Conservation (phyloP, 2,329 filamentous ascomycete species). For the Didymella pinodella region DNA sequence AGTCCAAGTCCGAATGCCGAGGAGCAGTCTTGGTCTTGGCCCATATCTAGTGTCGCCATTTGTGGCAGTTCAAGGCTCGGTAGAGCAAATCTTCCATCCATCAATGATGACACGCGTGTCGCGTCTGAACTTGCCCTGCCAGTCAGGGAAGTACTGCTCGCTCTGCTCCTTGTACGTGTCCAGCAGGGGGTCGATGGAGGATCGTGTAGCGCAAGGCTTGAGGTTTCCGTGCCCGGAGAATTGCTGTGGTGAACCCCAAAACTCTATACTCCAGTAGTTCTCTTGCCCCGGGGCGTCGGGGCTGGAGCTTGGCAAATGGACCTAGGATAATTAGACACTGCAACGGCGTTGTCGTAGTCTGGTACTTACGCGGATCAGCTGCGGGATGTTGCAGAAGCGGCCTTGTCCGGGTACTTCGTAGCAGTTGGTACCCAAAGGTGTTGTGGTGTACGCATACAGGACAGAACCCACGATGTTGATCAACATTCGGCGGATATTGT, state of each 20-base stretch:
- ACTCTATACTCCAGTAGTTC: not conserved
- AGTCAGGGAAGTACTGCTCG: conserved; percentile 1
- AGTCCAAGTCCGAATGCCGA: too few species aligned
- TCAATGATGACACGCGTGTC: conserved; percentile 8
- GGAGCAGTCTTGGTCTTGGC: too few species aligned
- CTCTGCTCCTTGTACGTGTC: not conserved
- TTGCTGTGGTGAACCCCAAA: not conserved
- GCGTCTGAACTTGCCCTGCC: not conserved
- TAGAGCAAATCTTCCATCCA: not conserved
- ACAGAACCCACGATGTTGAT: not conserved
- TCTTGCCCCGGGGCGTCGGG: not conserved
- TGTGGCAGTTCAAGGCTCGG: not conserved
- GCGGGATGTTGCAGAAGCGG: not conserved
- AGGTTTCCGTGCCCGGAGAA: not conserved
- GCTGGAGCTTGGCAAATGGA: not conserved
- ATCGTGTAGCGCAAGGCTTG: not conserved
- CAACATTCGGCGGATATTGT: not conserved
- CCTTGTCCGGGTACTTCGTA: not conserved
- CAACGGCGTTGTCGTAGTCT: not conserved
- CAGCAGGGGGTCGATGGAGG: not conserved
- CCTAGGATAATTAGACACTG: not conserved
- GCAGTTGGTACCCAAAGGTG: not conserved
- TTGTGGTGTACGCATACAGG: not conserved
- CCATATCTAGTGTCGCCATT: too few species aligned
- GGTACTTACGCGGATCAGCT: not conserved